Evolutionary conservation across 371 early-diverging fungal species (phyloP), one percentile per base, ranked within the genome.

Genomic region (Entomophthora muscae): DNA sequence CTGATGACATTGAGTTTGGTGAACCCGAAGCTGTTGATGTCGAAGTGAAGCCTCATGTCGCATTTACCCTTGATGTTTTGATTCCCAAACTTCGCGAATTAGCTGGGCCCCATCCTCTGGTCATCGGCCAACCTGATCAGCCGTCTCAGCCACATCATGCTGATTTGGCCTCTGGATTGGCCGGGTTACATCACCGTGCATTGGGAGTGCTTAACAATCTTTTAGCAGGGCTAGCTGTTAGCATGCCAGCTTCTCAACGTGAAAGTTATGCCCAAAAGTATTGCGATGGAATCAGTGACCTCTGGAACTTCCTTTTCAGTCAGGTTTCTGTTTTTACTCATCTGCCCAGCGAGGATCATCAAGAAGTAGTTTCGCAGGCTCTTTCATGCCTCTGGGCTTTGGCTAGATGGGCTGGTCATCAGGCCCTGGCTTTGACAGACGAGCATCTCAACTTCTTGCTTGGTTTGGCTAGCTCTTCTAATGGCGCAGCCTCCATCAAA

Each of bases 401-500:
- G 28, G 28, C 56, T 29, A 69, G 69, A 24, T 65, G 78, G 66
- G 71, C 69, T 23, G 68, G 73, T 1, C 68, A 71, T 27, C 76
- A 82, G 66, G 70, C 78, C 24, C 69, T 75, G 1, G 71, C 75
- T 0, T 64, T 82, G 63, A 76, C 74, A 67, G 79, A 77, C 21
- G 74, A 55, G 22, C 56, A 55, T 26, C 28, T 55, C 24, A 79
- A 3, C 78, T 75, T 58, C 65, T 67, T 29, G 28, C 28, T 55
- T 24, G 28, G 28, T 26, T 13, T 55, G 22, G 56, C 56, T 13
- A 70, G 73, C 28, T 67, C 75, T 7, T 31, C 73, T 1, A 73
- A 68, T 2, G 80, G 77, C 30, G 74, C 76, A 53, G 76, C 82
- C 78, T 75, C 73, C 21, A 83, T 85, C 52, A 90, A 89, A 69